These are phyloP conservation scores for Oleoguttula mirabilis DNA, from an alignment of 495 filamentous ascomycete species.

Conservation along the genomic window DNA sequence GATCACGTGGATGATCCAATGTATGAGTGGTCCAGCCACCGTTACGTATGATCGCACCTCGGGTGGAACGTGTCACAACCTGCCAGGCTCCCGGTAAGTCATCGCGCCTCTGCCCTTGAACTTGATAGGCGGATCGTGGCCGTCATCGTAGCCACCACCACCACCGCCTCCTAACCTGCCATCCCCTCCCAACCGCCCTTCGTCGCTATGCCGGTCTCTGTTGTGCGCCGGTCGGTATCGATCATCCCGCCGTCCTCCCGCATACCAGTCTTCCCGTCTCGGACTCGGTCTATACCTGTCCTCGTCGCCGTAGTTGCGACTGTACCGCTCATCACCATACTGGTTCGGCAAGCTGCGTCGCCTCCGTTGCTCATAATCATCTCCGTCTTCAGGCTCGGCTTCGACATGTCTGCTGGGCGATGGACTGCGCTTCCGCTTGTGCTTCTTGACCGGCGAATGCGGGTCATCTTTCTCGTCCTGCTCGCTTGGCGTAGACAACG, in stretches of 20 bases:
- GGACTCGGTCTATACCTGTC: conserved; percentile 14
- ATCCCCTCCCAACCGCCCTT: conserved; percentile 6
- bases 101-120: conserved; percentile 37
- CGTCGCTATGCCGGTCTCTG: conserved; percentile 1
- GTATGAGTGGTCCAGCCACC: too few species aligned
- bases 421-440: conserved; percentile 20
- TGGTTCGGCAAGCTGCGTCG: conserved; percentile 18
- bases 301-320: conserved; percentile 5
- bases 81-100: conserved; percentile 29
- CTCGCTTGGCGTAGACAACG: conserved; percentile 5
- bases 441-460: conserved; percentile 11
- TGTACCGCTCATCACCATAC: conserved; percentile 11
- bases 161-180: conserved; percentile 15
- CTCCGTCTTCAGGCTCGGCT: not conserved
- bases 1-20: too few species aligned
- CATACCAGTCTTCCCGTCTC: conserved; percentile 2
- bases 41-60: too few species aligned
- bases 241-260: conserved; percentile 1
- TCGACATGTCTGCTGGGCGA: conserved; percentile 18
- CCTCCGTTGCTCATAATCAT: conserved; percentile 7
- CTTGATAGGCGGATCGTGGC: conserved; percentile 27
- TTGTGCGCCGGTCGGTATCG: conserved; percentile 5
- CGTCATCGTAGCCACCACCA: conserved; percentile 12
- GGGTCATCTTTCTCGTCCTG: conserved; percentile 2
- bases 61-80: too few species aligned